phyloP scores from a whole-genome alignment of 2,329 filamentous ascomycete genomes.

The Monosporascus sp. region DNA sequence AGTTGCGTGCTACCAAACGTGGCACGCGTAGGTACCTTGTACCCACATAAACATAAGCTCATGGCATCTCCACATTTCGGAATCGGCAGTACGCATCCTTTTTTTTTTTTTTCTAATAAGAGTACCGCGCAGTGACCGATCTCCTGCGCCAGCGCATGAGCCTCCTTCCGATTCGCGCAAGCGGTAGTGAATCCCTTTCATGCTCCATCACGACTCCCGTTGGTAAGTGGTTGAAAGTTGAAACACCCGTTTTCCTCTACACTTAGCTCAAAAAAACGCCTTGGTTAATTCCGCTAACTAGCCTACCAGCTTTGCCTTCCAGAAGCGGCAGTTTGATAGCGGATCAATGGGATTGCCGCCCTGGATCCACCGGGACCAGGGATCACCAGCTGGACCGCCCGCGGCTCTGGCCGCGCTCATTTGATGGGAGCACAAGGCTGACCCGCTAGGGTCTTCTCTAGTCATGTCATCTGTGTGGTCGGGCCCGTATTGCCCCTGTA shows the following conservation, averaged over 20 bases:
- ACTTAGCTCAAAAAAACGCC: neutral
- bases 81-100: neutral
- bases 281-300: too few species aligned
- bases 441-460: neutral
- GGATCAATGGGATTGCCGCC: neutral
- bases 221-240: neutral
- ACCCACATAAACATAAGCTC: too few species aligned
- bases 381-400: neutral
- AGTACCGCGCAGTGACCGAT: neutral
- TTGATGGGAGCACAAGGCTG: too few species aligned
- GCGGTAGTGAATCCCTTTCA: neutral
- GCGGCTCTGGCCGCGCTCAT: neutral
- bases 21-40: too few species aligned
- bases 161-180: constrained; percentile 1
- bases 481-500: neutral
- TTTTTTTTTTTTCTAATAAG: neutral
- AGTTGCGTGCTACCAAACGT: too few species aligned
- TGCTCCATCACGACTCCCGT: neutral
- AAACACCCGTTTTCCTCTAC: neutral
- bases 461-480: neutral
- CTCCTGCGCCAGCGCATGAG: neutral
- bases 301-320: neutral
- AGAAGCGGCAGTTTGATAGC: neutral
- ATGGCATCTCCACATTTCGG: too few species aligned
- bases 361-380: neutral